Percentiles rank a stretch among this genome's conserved stretches.
phyloP scores from a whole-genome alignment of 2,329 filamentous ascomycete species.

The Amylocarpus encephaloides region DNA sequence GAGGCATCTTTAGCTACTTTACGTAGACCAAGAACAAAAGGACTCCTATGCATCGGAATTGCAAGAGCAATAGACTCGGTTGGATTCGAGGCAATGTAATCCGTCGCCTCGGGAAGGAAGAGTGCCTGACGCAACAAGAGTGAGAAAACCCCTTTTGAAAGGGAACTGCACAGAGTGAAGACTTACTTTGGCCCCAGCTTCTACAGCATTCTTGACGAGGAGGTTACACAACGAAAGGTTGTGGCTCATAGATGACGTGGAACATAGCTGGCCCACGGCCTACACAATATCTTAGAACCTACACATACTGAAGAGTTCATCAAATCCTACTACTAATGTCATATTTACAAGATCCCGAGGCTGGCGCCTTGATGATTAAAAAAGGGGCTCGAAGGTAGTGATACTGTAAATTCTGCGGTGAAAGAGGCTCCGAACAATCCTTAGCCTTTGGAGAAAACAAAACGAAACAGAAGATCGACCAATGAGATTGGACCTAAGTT shows the following conservation, averaged over 20 bases:
- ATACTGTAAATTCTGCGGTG: no score
- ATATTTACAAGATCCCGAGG: constrained; percentile 12
- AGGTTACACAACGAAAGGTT: constrained; percentile 74
- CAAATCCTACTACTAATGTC: constrained; percentile 28
- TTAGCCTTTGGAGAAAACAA: no score
- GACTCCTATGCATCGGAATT: constrained; percentile 55
- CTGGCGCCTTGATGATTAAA: no score
- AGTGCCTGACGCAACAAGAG: constrained; percentile 48
- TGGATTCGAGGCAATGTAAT: constrained; percentile 68
- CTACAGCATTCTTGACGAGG: constrained; percentile 66
- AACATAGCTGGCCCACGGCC: constrained; percentile 88
- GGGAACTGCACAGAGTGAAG: not conserved
- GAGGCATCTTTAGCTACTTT: constrained; percentile 55
- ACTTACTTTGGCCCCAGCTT: constrained; percentile 68
- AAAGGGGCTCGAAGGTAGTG: no score
- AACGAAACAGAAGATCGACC: no score
- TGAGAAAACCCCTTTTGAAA: not conserved
- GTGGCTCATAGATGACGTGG: constrained; percentile 67
- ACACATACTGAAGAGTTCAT: not conserved
- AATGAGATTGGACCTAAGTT: no score
- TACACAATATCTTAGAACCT: constrained; percentile 33
- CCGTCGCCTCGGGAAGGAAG: constrained; percentile 78
- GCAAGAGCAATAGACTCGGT: constrained; percentile 66
- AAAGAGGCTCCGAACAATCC: no score
- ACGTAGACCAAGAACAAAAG: constrained; percentile 72